These are phyloP conservation scores for Colletotrichum shisoi DNA, from an alignment of 2,329 filamentous ascomycete genomes.

Conservation along the genomic window DNA sequence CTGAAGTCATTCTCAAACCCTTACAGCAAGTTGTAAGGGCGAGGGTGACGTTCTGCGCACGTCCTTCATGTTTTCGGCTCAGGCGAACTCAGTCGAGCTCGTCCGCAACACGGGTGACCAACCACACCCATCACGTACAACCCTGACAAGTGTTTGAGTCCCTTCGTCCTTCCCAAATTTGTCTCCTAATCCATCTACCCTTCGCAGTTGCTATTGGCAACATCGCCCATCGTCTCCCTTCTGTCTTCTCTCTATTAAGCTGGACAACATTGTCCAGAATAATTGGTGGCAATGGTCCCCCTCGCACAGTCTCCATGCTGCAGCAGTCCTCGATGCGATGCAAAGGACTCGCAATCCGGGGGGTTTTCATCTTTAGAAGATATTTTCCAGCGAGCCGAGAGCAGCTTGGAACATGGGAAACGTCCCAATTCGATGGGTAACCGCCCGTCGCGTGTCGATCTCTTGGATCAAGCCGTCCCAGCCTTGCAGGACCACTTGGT, in stretches of 20 bases:
- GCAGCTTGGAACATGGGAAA: neutral
- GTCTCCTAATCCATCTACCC: neutral
- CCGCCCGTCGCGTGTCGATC: neutral
- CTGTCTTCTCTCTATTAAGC: neutral
- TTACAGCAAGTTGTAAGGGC: slow-evolving; percentile 8
- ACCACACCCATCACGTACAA: neutral
- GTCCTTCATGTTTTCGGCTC: neutral
- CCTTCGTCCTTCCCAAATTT: neutral
- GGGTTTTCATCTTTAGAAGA: neutral
- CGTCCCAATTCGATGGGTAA: neutral
- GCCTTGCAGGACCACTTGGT: neutral
- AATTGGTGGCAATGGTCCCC: neutral
- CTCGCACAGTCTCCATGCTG: neutral
- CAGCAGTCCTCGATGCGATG: slow-evolving; percentile 3
- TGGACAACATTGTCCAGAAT: neutral
- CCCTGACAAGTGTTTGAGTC: slow-evolving; percentile 31
- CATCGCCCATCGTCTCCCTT: neutral
- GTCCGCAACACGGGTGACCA: neutral
- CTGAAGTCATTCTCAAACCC: neutral
- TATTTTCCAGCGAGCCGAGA: neutral
- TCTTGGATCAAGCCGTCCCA: neutral
- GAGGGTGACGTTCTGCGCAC: neutral
- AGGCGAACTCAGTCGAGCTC: slow-evolving; percentile 6
- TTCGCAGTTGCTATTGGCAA: slow-evolving; percentile 23
- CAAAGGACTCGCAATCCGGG: neutral